Evolutionary conservation across 805 yeast genomes (phyloP), one percentile per base, ranked within the genome.

Genomic region (Novakomyces olei): DNA sequence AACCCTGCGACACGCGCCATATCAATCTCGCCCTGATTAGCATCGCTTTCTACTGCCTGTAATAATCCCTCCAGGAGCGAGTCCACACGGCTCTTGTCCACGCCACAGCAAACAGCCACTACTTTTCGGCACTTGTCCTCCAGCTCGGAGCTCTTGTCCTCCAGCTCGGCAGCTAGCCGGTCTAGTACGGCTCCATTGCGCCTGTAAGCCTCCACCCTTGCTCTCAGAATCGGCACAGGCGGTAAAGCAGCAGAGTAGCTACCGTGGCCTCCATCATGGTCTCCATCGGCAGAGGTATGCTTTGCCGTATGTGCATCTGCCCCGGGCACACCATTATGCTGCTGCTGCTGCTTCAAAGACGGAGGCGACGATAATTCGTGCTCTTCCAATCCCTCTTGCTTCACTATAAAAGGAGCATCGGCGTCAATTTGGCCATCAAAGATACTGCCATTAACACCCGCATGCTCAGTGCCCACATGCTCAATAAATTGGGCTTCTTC

Each of bases 71-170:
- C 88, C 32, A 85, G 60, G 43, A 88, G 63, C 34, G 62, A 66
- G 48, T 79, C 92, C 20, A 88, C 91, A 39, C 71, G 73, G 34
- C 65, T 67, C 34, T 75, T 77, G 30, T 71, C 81, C 18, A 80
- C 85, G 17, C 88, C 88, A 3, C 93, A 76, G 57, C 96, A 83
- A 33, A 80, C 59, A 18, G 92, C 70, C 24, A 85, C 81, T 12
- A 85, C 93, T 43, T 77, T 65, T 44, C 88, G 72, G 55, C 81
- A 88, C 50, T 85, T 85, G 18, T 60, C 56, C 44, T 76, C 85
- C 30, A 75, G 52, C 35, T 61, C 67, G 15, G 60, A 52, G 14
- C 73, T 68, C 7, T 69, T 61, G 10, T 64, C 50, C 26, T 60
- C 60, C 39, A 81, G 61, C 6, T 55, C 58, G 22, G 53, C 54